phyloP scores from a whole-genome alignment of 106 monocot genomes.

The Cymbidium sinense region DNA sequence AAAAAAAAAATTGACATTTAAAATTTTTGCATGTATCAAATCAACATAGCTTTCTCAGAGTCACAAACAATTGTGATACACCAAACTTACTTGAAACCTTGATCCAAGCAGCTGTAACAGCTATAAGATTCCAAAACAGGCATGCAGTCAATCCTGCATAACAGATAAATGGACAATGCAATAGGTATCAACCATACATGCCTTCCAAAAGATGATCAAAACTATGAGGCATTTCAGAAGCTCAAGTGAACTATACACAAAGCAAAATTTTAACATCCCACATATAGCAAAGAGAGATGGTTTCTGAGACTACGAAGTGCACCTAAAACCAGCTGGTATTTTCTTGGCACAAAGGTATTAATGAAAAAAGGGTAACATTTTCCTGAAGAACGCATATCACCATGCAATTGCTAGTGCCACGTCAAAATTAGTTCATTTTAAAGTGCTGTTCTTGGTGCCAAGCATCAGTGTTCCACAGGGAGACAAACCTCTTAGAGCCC shows the following conservation, averaged over 20 bases:
- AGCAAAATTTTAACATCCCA: not conserved
- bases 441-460: not conserved
- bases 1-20: not conserved
- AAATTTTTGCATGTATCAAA: too few species aligned
- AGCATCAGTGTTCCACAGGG: not conserved
- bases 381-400: not conserved
- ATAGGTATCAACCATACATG: not conserved
- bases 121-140: constrained; percentile 82
- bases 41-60: too few species aligned
- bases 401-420: not conserved
- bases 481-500: too few species aligned
- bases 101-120: constrained; percentile 80
- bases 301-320: not conserved
- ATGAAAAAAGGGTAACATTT: not conserved
- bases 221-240: not conserved
- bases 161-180: not conserved
- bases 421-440: not conserved
- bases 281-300: not conserved
- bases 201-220: not conserved
- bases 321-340: not conserved
- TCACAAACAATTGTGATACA: not conserved
- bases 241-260: not conserved
- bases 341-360: not conserved
- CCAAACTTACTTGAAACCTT: constrained; percentile 19
- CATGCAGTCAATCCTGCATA: constrained; percentile 59